Evolutionary conservation across 768 basidiomycete species (phyloP).

Genomic region (Cantharellus anzutake): DNA sequence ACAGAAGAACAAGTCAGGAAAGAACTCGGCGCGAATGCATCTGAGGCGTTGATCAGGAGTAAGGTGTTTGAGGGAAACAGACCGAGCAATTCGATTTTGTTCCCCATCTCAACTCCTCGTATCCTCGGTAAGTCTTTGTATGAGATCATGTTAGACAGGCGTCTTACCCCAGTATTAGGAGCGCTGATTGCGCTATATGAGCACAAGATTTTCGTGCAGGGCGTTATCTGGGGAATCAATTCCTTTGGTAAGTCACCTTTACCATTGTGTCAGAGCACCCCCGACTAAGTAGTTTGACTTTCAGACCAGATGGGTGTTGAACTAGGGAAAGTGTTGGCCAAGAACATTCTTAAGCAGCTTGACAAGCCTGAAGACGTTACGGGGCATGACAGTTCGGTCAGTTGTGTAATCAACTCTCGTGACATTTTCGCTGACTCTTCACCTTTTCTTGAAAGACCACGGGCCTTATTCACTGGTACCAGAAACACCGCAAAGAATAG

Average conservation of each 20-base stretch:
- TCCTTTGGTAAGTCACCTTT: conserved; percentile 54
- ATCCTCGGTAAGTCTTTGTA: conserved; percentile 40
- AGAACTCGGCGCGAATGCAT: conserved; percentile 30
- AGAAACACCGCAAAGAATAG: conserved; percentile 42
- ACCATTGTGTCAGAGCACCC: background rate
- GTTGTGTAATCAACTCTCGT: conserved; percentile 7
- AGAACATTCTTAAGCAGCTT: conserved; percentile 84
- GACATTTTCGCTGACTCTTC: background rate
- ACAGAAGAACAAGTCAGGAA: conserved; percentile 65
- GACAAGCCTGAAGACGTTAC: conserved; percentile 56
- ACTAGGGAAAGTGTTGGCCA: conserved; percentile 88
- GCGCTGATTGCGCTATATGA: conserved; percentile 84
- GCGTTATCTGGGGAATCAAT: conserved; percentile 97
- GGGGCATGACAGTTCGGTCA: conserved; percentile 74
- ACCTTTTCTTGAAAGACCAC: conserved; percentile 41
- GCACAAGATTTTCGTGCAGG: conserved; percentile 98
- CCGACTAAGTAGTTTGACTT: background rate
- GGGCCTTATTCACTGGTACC: conserved; percentile 93
- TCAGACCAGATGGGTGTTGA: conserved; percentile 99
- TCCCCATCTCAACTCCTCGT: conserved; percentile 79
- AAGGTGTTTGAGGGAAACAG: conserved; percentile 98
- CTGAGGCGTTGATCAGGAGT: conserved; percentile 76
- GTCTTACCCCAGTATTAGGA: conserved; percentile 16
- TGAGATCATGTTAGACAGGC: conserved; percentile 8
- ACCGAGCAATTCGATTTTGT: conserved; percentile 91